Conservation (phyloP, 108 stramenopile species). For the Craspedostauros australis region DNA sequence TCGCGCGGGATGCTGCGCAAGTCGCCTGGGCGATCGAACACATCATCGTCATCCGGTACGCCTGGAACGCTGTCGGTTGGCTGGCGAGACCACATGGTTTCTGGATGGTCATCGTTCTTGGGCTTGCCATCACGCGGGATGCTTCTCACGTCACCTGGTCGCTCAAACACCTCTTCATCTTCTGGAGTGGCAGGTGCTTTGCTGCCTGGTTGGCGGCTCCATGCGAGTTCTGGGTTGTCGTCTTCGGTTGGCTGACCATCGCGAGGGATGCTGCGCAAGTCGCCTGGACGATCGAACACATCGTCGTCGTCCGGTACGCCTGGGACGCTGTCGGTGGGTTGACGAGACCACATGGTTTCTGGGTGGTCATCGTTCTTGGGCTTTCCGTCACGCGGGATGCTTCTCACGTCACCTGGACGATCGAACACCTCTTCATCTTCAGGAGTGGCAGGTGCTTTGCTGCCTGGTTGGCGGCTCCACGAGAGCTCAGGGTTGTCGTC, state of each 20-base stretch:
- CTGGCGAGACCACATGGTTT: constrained; percentile 10
- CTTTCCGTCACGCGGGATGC: constrained; percentile 21
- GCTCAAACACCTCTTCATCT: constrained; percentile 4
- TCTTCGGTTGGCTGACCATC: constrained; percentile 2
- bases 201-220: constrained; percentile 6
- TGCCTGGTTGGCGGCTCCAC: constrained; percentile 2
- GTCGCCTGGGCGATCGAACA: constrained; percentile 15
- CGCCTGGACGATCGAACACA: constrained; percentile 21
- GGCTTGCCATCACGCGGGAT: constrained; percentile 24
- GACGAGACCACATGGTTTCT: constrained; percentile 16
- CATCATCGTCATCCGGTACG: constrained; percentile 6
- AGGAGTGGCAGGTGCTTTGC: constrained; percentile 2
- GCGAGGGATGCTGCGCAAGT: constrained; percentile 17
- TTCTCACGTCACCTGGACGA: constrained; percentile 18
- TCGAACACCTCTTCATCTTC: constrained; percentile 17
- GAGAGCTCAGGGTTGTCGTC: constrained; percentile 7
- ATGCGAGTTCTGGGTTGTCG: constrained; percentile 3
- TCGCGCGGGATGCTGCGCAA: constrained; percentile 17
- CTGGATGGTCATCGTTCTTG: constrained; percentile 2
- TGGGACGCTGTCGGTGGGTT: constrained; percentile 1
- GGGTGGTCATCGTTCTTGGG: constrained; percentile 16
- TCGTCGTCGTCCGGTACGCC: constrained; percentile 17
- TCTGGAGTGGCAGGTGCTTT: constrained; percentile 13
- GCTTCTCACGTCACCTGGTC: constrained; percentile 15
- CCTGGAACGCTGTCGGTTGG: constrained; percentile 5